A percentile compares a stretch with the other conserved stretches of the same genome.
Conservation (phyloP, 345 rosid genomes). For the Salix exigua region DNA sequence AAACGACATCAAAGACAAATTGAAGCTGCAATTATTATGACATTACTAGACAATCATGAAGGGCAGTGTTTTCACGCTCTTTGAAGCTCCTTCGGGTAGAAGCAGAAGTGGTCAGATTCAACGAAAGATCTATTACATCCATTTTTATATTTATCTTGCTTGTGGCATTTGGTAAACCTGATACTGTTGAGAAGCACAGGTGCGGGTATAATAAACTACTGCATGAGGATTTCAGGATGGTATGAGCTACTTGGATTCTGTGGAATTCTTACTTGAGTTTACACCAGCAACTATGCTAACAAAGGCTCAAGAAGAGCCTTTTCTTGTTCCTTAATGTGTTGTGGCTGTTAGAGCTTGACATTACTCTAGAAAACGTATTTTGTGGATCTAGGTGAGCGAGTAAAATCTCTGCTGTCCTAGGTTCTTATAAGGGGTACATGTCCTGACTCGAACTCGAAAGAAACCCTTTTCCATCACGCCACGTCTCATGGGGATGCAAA, state of each 20-base stretch:
- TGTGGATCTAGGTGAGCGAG: too few relatives aligned
- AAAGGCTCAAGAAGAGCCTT: slow-evolving; percentile 20
- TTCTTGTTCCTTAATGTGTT: slow-evolving; percentile 10
- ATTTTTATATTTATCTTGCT: slow-evolving; percentile 35
- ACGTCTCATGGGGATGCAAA: too few relatives aligned
- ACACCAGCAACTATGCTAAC: slow-evolving; percentile 8
- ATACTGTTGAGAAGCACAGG: slow-evolving; percentile 54
- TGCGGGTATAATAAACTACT: slow-evolving; percentile 51
- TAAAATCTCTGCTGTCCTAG: too few relatives aligned
- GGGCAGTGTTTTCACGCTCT: neutral
- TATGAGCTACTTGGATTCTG: slow-evolving; percentile 11
- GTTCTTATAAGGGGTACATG: accelerated
- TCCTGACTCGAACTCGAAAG: too few relatives aligned
- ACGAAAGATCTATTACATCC: slow-evolving; percentile 50
- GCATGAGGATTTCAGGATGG: slow-evolving; percentile 46
- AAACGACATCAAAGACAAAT: too few relatives aligned
- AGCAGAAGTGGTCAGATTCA: slow-evolving; percentile 45
- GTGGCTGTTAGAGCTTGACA: slow-evolving; percentile 1
- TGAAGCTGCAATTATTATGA: too few relatives aligned
- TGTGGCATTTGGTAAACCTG: slow-evolving; percentile 19
- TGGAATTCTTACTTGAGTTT: slow-evolving; percentile 9
- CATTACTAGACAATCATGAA: slow-evolving; percentile 12
- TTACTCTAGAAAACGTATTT: too few relatives aligned
- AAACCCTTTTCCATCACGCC: too few relatives aligned
- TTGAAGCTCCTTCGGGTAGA: slow-evolving; percentile 10